A percentile compares a stretch with the other conserved stretches of the same genome.
Conservation (phyloP, 306 rosid genomes). For the Citrullus mucosospermus region DNA sequence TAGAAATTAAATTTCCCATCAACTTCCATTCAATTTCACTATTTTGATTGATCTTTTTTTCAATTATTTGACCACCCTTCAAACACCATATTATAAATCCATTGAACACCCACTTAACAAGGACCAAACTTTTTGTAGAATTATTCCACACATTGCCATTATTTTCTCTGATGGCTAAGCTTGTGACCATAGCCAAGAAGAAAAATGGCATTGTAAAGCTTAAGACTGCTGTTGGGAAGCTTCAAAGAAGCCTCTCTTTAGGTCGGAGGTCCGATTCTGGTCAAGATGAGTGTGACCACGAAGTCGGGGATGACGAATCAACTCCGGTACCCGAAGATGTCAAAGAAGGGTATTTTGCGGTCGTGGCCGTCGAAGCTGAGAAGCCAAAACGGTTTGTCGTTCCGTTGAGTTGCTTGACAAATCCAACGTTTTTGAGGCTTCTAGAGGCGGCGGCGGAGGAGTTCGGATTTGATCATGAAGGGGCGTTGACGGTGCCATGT, state of each 20-base stretch:
- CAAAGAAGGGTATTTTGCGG: conserved; percentile 78
- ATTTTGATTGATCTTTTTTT: not conserved
- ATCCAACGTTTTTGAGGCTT: conserved; percentile 43
- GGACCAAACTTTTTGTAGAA: not conserved
- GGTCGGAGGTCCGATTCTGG: conserved; percentile 20
- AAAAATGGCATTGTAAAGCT: conserved; percentile 40
- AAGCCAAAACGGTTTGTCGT: conserved; percentile 51
- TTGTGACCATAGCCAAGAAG: conserved; percentile 22
- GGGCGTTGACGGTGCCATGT: conserved; percentile 60
- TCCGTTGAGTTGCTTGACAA: conserved; percentile 46
- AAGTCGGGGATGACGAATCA: not conserved
- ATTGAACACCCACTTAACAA: not conserved
- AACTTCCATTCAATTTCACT: not conserved
- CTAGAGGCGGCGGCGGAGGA: conserved; percentile 66
- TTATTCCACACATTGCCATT: not conserved
- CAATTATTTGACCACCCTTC: not conserved
- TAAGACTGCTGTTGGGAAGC: conserved; percentile 47
- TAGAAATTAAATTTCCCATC: not conserved
- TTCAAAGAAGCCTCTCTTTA: conserved; percentile 37
- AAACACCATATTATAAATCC: not conserved
- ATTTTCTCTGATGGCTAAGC: conserved; percentile 24
- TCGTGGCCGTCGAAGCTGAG: conserved; percentile 39
- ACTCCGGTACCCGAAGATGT: conserved; percentile 51
- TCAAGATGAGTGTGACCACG: not conserved
- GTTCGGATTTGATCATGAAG: conserved; percentile 67